phyloP scores from a whole-genome alignment of 129 eudicot species.

The Ambrosia trifida region DNA sequence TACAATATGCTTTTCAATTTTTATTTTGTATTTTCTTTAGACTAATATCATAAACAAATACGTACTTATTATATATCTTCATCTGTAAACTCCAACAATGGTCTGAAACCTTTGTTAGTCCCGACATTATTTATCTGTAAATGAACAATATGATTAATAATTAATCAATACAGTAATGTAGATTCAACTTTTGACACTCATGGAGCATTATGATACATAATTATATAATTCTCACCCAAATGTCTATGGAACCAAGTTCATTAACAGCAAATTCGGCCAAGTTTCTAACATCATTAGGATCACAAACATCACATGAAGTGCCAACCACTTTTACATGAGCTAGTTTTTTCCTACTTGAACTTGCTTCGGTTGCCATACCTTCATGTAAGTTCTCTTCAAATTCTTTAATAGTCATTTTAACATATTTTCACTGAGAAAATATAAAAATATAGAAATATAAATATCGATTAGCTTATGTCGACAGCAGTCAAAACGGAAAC shows the following conservation, averaged over 20 bases:
- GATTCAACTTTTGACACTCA: not conserved
- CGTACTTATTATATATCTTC: constrained; percentile 88
- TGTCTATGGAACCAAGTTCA: constrained; percentile 85
- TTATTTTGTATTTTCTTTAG: not conserved
- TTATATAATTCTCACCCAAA: constrained; percentile 99
- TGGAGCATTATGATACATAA: too few relatives aligned
- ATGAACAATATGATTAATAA: constrained; percentile 2
- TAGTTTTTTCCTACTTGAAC: constrained; percentile 43
- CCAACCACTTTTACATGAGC: constrained; percentile 77
- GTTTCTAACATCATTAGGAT: constrained; percentile 72
- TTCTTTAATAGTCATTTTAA: constrained; percentile 69
- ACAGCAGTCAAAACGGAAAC: not conserved
- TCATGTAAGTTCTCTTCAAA: constrained; percentile 71
- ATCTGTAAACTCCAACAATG: constrained; percentile 76
- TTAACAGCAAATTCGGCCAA: constrained; percentile 70
- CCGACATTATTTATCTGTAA: constrained; percentile 94
- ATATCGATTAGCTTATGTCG: not conserved
- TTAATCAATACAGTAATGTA: constrained; percentile 20
- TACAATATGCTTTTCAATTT: not conserved
- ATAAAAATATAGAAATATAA: not conserved
- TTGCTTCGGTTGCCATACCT: constrained; percentile 43
- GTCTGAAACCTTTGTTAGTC: constrained; percentile 95
- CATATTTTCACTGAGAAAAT: constrained; percentile 65
- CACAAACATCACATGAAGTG: constrained; percentile 86
- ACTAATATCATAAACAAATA: constrained; percentile 10